Conservation (phyloP, 2,329 filamentous ascomycete genomes). For the Cadophora malorum region DNA sequence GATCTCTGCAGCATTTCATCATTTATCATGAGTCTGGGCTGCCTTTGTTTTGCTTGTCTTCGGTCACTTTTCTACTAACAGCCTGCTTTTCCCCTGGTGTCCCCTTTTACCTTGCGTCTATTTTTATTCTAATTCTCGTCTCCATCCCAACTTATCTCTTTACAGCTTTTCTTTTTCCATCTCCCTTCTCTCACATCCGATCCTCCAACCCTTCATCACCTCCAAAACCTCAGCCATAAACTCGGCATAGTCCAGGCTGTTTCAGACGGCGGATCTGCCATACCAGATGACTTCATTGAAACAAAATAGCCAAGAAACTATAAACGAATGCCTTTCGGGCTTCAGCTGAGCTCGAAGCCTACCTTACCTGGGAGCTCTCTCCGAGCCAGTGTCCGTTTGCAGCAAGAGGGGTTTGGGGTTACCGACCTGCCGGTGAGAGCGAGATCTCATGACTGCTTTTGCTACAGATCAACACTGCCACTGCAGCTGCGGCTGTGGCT, state of each 20-base stretch:
- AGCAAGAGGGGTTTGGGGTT: neutral
- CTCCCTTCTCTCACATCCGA: neutral
- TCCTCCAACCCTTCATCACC: neutral
- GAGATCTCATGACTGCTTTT: neutral
- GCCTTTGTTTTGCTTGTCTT: neutral
- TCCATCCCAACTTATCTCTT: neutral
- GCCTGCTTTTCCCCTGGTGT: neutral
- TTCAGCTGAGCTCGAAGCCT: neutral
- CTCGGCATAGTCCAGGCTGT: neutral
- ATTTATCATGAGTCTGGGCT: neutral
- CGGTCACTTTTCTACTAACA: neutral
- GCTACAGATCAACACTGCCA: constrained; percentile 19
- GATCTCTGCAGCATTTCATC: constrained; percentile 5
- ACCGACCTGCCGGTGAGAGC: neutral
- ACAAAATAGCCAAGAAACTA: constrained; percentile 9
- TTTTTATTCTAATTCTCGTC: neutral
- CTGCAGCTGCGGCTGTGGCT: neutral
- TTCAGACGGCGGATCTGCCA: neutral
- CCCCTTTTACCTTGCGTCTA: neutral
- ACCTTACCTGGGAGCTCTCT: too few relatives aligned
- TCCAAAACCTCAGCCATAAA: constrained; percentile 2
- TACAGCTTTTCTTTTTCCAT: neutral
- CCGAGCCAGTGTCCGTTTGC: neutral
- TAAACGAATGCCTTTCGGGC: neutral
- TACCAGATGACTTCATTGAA: constrained; percentile 6